A percentile compares a stretch with the other conserved stretches of the same genome.
These are phyloP conservation scores for Coemansia sp. DNA, from an alignment of 192 early-diverging fungal genomes.

Conservation along the genomic window DNA sequence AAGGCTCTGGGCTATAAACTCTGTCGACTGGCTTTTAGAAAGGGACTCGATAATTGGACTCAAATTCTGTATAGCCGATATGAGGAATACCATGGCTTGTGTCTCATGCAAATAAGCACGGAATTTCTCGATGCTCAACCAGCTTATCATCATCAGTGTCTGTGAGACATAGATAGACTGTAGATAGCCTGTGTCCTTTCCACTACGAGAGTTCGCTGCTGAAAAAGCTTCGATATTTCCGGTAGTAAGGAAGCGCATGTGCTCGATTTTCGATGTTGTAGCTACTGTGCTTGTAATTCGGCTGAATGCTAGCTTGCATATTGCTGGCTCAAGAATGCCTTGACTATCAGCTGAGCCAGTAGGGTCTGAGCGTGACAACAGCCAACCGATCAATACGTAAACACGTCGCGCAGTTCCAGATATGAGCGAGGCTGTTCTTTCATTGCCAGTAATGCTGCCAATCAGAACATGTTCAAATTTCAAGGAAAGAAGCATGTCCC, in stretches of 20 bases:
- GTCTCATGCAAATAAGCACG: constrained; percentile 35
- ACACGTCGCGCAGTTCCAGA: constrained; percentile 4
- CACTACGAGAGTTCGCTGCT: background rate
- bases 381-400: constrained; percentile 24
- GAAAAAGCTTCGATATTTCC: background rate
- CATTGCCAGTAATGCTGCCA: background rate
- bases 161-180: constrained; percentile 20
- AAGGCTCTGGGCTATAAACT: constrained; percentile 25
- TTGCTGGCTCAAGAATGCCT: constrained; percentile 14
- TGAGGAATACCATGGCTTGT: constrained; percentile 18
- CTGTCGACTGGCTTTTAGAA: background rate
- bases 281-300: constrained; percentile 10
- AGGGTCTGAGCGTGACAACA: constrained; percentile 21
- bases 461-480: background rate
- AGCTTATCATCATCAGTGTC: constrained; percentile 20
- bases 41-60: background rate
- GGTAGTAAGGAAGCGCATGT: background rate
- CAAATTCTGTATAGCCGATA: constrained; percentile 11
- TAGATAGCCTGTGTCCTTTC: background rate
- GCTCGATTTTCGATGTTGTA: background rate
- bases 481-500: constrained; percentile 26
- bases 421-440: background rate
- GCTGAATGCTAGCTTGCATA: constrained; percentile 33
- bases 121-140: constrained; percentile 19
- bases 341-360: background rate